Base-by-base conservation (phyloP, 805 yeast genomes). In the Ogataea methylovora region DNA sequence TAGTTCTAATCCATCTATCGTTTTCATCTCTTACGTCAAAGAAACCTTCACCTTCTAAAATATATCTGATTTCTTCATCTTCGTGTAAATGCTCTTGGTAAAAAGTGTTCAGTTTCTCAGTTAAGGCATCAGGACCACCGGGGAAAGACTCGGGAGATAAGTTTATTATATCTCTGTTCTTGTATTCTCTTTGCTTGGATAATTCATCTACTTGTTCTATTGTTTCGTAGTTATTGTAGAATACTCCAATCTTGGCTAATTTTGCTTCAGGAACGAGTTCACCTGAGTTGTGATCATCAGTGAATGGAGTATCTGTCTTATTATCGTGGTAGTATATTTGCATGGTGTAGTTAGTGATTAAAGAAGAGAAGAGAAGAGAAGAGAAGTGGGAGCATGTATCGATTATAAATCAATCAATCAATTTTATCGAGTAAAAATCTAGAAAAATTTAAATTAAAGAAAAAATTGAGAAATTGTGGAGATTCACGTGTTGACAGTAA, bases 61-160 rank as follows among this genome's bases (percentile, higher is more conserved):
- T 76, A 60, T 87, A 90, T 44, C 98, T 67, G 53, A 90, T 90
- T 63, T 90, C 98, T 60, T 90, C 98, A 54, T 90, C 98, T 54
- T 90, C 97, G 54, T 90, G 98, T 35, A 86, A 67, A 58, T 90
- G 98, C 52, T 90, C 96, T 30, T 71, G 64, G 61, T 77, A 84
- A 58, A 88, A 87, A 28, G 61, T 69, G 42, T 71, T 65, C 56
- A 90, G 66, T 56, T 86, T 85, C 33, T 63, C 65, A 43, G 74
- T 67, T 48, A 83, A 73, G 0, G 73, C 79, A 4, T 52, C 55
- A 34, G 74, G 79, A 24, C 77, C 77, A 16, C 79, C 76, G 0
- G 76, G 73, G 51, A 86, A 76, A 0, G 82, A 66, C 4, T 60
- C 70, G 20, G 74, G 69, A 20, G 76, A 71, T 34, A 88, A 68